Evolutionary conservation across 495 filamentous ascomycete species (phyloP), one percentile per base, ranked within the genome.

Genomic region (Xylaria palmicola): DNA sequence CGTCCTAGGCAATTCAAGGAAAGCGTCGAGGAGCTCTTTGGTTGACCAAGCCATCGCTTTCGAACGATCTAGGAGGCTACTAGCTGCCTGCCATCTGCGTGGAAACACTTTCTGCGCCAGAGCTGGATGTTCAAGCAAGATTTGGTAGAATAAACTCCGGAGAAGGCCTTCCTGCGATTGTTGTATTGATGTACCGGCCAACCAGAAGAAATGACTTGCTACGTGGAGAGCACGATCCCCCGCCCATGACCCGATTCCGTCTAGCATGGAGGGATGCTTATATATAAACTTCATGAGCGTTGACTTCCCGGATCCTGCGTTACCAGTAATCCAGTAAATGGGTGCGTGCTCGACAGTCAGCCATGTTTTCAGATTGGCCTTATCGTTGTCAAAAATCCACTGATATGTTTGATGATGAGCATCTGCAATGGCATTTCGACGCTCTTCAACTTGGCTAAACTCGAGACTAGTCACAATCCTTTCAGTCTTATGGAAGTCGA

Each of bases 311-410:
- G 72, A 74, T 10, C 62, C 70, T 0, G 72, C 64, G 43, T 72
- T 72, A 9, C 72, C 72, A 19, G 61, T 66, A 20, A 73, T 59
- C 72, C 68, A 74, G 39, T 73, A 74, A 1, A 75, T 53, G 10
- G 22, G 22, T 3, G 17, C 27, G 29, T 34, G 19, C 30, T 53
- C 34, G 10, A 26, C 43, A 30, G 12, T 3, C 8, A 53, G 34
- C 50, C 50, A 53, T 39, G 27, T 2, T 6, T 36, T 22, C 12
- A 53, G 24, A 32, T 49, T 49, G 3, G 50, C 4, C 3, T 2
- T 29, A n/a, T 37, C 30, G 10, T 30, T 3, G 8, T 34, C 9
- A 30, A 53, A 53, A 37, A 53, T 15, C 50, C 50, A 53, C 32
- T 37, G 22, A 15, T n/a, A 37, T 6, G 50, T 53, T 8, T 37